Evolutionary conservation across 768 basidiomycete species (phyloP), one percentile per base, ranked within the genome.

Genomic region (Russula dissimulans): DNA sequence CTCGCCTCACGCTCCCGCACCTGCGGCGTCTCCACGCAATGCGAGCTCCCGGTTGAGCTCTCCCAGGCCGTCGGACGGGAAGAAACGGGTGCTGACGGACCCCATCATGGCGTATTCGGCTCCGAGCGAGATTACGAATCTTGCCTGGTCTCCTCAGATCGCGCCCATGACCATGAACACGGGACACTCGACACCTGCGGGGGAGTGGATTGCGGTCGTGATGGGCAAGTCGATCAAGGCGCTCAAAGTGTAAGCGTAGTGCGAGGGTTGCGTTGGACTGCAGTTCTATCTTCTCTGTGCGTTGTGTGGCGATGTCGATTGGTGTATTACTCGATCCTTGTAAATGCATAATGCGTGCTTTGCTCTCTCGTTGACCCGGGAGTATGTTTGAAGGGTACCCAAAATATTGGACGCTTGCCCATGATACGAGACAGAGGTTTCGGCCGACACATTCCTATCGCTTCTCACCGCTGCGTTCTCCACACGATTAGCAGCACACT

Each of bases 71-170:
- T 22, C 65, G 7, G 90, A 90, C 69, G 81, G 82, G 53, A 91
- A 87, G 75, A 89, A 86, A 73, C 82, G 79, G 57, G 72, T 85
- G 8, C 71, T 93, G 44, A 81, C 80, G 17, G 88, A 91, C 55
- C 92, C 91, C 15, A 75, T 86, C 38, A 88, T 94, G 81, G 90
- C 89, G 22, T 95, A 92, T 68, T 85, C 87, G 18, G 86, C 87
- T 3, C 78, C 78, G 54, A 77, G 76, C 58, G 91, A 93, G 74
- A 82, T 95, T 67, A 88, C 87, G 18, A 90, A 87, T 66, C 73
- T 94, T 14, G 89, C 88, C 11, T 95, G 92, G 92, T 91, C 89
- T n/a, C 89, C 90, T 22, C 80, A 82, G 61, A 88, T 93, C 62
- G 81, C 82, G 65, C 85, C 85, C 9, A 81, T 89, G 80, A 79